Evolutionary conservation across 2,329 filamentous ascomycete species (phyloP).

Genomic region (Amesomyces nigricolor): DNA sequence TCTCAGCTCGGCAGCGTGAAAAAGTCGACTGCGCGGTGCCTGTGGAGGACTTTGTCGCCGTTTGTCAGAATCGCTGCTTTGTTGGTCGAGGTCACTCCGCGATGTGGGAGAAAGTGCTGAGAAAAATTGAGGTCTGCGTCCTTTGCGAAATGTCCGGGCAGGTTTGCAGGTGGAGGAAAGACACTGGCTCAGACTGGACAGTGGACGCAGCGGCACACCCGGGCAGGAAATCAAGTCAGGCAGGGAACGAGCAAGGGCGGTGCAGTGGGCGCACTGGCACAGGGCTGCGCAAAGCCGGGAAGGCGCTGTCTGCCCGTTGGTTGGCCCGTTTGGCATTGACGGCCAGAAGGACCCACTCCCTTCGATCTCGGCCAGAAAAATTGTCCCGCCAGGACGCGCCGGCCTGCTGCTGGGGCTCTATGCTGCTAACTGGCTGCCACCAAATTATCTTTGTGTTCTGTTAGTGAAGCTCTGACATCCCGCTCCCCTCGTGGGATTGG

Average conservation of each 20-base stretch:
- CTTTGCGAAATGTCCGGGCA: conserved; percentile 17
- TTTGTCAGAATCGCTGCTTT: conserved; percentile 13
- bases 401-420: conserved; percentile 9
- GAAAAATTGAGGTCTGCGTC: conserved; percentile 23
- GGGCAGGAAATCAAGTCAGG: conserved; percentile 16
- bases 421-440: conserved; percentile 6
- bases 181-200: neutral
- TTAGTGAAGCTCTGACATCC: conserved; percentile 10
- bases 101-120: conserved; percentile 17
- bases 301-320: conserved; percentile 1
- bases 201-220: conserved; percentile 2
- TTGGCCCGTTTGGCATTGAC: no score
- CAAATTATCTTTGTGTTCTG: neutral
- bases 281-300: conserved; percentile 18
- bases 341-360: neutral
- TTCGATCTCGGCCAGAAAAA: conserved; percentile 17
- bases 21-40: conserved; percentile 18
- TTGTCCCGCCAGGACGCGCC: conserved; percentile 14
- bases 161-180: conserved; percentile 25
- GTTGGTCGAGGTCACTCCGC: conserved; percentile 19
- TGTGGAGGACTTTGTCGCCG: conserved; percentile 24
- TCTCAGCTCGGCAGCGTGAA: conserved; percentile 16
- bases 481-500: conserved; percentile 16
- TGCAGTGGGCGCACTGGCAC: neutral
- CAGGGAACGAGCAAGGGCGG: conserved; percentile 20